Evolutionary conservation across 345 rosid species (phyloP).

Genomic region (Passiflora organensis): DNA sequence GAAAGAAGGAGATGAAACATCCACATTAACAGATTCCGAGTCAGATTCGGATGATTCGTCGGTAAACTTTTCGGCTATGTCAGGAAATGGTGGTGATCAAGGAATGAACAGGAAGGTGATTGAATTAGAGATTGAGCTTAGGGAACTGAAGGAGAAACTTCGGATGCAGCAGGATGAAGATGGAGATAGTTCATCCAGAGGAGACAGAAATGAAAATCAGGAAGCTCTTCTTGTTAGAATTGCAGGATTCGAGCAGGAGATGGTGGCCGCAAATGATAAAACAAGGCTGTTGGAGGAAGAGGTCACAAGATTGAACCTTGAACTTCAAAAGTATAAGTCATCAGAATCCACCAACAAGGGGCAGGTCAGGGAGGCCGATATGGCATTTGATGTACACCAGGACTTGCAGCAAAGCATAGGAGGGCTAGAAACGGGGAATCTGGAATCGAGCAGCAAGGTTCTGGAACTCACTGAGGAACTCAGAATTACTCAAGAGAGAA

Average conservation of each 20-base stretch:
- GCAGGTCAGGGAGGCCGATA: conserved; percentile 24
- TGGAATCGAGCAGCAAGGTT: conserved; percentile 22
- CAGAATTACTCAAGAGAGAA: conserved; percentile 46
- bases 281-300: conserved; percentile 57
- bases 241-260: conserved; percentile 39
- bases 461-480: conserved; percentile 48
- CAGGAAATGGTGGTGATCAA: conserved; percentile 23
- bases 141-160: conserved; percentile 23
- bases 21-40: conserved; percentile 69
- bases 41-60: conserved; percentile 61
- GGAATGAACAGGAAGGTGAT: conserved; percentile 22
- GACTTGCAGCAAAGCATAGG: conserved; percentile 24
- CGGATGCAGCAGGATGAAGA: conserved; percentile 25
- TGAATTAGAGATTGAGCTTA: conserved; percentile 28
- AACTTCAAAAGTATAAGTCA: conserved; percentile 33
- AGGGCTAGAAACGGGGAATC: conserved; percentile 21
- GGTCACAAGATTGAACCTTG: conserved; percentile 38
- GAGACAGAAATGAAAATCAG: conserved; percentile 28
- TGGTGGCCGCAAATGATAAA: conserved; percentile 37
- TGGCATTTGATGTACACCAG: conserved; percentile 31
- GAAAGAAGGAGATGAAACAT: conserved; percentile 60
- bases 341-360: conserved; percentile 13
- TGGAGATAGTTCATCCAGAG: conserved; percentile 22
- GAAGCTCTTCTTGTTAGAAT: conserved; percentile 34
- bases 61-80: conserved; percentile 32